These are phyloP conservation scores for Trichopus zeylanicus DNA, from an alignment of 116 monocot species.

Conservation along the genomic window DNA sequence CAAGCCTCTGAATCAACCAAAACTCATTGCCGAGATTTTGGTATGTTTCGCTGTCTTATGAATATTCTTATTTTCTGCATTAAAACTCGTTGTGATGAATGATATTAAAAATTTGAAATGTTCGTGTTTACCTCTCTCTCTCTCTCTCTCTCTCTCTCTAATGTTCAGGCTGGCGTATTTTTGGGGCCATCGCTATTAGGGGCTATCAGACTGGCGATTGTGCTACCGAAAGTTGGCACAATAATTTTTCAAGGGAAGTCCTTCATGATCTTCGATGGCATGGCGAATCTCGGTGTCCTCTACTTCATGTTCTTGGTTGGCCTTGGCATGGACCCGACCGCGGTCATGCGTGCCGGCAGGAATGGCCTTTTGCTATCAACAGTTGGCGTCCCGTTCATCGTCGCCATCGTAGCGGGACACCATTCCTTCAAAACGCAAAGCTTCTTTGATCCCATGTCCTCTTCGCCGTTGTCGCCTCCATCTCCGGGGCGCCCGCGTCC, in stretches of 20 bases:
- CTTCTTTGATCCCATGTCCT: background rate
- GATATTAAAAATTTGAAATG: background rate
- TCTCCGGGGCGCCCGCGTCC: constrained; percentile 12
- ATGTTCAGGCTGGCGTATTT: constrained; percentile 13
- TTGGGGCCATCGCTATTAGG: constrained; percentile 23
- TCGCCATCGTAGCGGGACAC: constrained; percentile 6
- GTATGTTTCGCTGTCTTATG: background rate
- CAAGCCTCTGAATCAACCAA: constrained; percentile 20
- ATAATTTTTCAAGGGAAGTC: constrained; percentile 8
- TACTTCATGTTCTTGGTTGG: constrained; percentile 30
- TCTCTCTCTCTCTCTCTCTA: background rate
- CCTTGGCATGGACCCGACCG: constrained; percentile 6
- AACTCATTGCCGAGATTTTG: constrained; percentile 16
- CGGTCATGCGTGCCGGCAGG: constrained; percentile 3
- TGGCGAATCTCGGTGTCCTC: constrained; percentile 19
- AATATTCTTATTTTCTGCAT: background rate
- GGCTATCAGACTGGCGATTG: background rate
- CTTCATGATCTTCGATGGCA: constrained; percentile 5
- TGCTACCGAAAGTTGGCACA: background rate
- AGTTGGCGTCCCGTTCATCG: constrained; percentile 13
- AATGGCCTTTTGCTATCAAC: background rate
- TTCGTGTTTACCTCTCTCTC: too few species aligned
- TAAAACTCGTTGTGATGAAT: background rate
- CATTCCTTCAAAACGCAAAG: background rate
- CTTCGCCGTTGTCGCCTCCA: constrained; percentile 13